Evolutionary conservation across 768 basidiomycete genomes (phyloP).

Genomic region (Cyclocybe cylindracea): DNA sequence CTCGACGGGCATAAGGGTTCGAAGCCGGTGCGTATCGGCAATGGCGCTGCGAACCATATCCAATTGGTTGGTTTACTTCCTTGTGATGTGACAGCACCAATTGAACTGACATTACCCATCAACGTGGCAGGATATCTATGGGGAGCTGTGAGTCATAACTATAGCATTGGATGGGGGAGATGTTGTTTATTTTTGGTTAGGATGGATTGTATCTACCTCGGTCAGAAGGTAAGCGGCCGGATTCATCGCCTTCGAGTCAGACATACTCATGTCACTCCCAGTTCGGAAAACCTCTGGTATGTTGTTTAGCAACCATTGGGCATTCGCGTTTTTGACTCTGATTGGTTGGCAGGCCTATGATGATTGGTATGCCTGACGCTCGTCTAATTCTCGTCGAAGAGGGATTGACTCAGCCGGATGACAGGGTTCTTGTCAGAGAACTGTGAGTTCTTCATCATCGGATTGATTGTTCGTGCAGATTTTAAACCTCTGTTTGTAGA

Average conservation of each 20-base stretch:
- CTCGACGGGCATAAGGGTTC: constrained; percentile 89
- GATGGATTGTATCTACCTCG: constrained; percentile 96
- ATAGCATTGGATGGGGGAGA: neutral
- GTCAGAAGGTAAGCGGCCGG: constrained; percentile 70
- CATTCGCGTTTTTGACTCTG: neutral
- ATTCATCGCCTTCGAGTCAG: no score
- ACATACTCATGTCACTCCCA: constrained; percentile 19
- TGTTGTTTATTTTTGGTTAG: constrained; percentile 32
- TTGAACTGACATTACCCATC: no score
- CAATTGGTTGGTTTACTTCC: constrained; percentile 61
- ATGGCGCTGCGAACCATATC: constrained; percentile 93
- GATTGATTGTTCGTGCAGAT: constrained; percentile 2
- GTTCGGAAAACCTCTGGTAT: constrained; percentile 78
- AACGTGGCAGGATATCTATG: constrained; percentile 83
- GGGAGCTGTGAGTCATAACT: constrained; percentile 67
- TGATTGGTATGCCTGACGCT: constrained; percentile 35
- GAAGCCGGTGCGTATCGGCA: constrained; percentile 88
- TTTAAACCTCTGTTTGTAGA: constrained; percentile 29
- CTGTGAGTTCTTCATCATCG: constrained; percentile 49
- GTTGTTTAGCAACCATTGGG: constrained; percentile 19
- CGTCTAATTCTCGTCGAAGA: neutral
- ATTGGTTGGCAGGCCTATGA: constrained; percentile 33
- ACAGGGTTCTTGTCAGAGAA: constrained; percentile 71
- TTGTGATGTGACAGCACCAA: neutral
- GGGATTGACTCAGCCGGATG: neutral